Base-by-base conservation (phyloP, 2,329 filamentous ascomycete genomes). In the Domatiomyces catenatus region DNA sequence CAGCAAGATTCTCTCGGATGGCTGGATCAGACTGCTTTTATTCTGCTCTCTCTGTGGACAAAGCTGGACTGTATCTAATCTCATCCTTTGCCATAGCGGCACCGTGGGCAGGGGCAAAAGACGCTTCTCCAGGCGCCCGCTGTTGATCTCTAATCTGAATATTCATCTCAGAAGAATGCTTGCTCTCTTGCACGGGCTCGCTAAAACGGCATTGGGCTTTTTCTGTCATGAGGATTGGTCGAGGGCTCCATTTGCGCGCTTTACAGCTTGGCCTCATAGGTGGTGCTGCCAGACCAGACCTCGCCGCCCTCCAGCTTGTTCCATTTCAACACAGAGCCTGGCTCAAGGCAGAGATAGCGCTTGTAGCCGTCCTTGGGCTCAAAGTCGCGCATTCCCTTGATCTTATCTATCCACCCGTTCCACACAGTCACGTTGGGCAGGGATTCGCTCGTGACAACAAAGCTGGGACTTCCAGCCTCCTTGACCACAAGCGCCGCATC, bases 391-490 rank as follows among this genome's bases (percentile, higher is more conserved):
- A 94, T 94, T 4, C 75, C 75, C 60, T 80, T 78, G 1, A 86
- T 80, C 72, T 93, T 94, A 56, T 89, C 86, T 42, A 76, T 75
- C 88, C 90, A 95, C 1, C 92, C 92, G 69, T 98, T 98, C 92
- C 92, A 98, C 26, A 96, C 84, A 1, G 95, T 90, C 15, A 92
- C 81, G 59, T 96, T 86, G 55, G 78, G 77, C 58, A 98, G 75
- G 58, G 87, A 89, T 67, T 95, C 87, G 54, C 92, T 80, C 42
- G 83, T 78, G 50, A 96, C 75, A 53, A 81, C 80, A 70, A 84
- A 88, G 48, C 76, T 71, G 12, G 80, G 73, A 61, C 76, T 75
- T 53, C 79, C 81, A 47, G 69, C 75, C 60, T 85, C 80, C 15
- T 72, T 63, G 46, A 93, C 77, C 10, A 75, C 63, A 46, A 86